These are phyloP conservation scores for Ceratobasidium papillatum DNA, from an alignment of 1,284 basidiomycete genomes.

Conservation along the genomic window DNA sequence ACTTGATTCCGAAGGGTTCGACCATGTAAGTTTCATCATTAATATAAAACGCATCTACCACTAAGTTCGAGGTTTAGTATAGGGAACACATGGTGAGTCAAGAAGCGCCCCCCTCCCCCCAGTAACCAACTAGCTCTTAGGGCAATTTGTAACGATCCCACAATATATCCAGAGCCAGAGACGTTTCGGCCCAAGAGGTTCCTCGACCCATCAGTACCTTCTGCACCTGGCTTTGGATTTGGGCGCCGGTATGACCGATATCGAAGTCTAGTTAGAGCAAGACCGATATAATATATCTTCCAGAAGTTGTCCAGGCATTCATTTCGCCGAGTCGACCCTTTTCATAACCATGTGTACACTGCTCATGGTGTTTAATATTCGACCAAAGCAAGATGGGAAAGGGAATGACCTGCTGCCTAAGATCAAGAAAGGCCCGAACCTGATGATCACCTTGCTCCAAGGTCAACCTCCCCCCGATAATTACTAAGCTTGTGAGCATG, in stretches of 20 bases:
- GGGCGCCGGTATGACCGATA: not conserved
- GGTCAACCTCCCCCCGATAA: too few relatives aligned
- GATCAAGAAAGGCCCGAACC: not conserved
- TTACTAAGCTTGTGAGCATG: too few relatives aligned
- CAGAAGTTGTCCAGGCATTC: constrained; percentile 22
- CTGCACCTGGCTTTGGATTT: constrained; percentile 17
- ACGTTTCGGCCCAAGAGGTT: constrained; percentile 44
- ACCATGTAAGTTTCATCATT: constrained; percentile 39
- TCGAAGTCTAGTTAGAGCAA: not conserved
- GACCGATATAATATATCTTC: not conserved
- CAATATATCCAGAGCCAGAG: constrained; percentile 40
- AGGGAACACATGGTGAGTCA: constrained; percentile 3
- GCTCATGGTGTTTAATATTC: constrained; percentile 11
- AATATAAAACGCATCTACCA: not conserved
- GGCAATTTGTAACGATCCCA: constrained; percentile 39
- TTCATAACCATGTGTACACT: constrained; percentile 27
- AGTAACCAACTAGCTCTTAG: not conserved
- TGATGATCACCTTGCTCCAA: constrained; percentile 13
- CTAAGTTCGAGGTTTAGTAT: not conserved
- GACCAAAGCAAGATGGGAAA: not conserved
- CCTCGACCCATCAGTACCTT: constrained; percentile 26
- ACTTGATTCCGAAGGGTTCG: constrained; percentile 43
- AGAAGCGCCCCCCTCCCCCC: not conserved
- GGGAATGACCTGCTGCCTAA: not conserved
- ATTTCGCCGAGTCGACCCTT: constrained; percentile 8